Evolutionary conservation across 805 yeast species (phyloP), one percentile per base, ranked within the genome.

Genomic region (Jamesozyma lodderae): DNA sequence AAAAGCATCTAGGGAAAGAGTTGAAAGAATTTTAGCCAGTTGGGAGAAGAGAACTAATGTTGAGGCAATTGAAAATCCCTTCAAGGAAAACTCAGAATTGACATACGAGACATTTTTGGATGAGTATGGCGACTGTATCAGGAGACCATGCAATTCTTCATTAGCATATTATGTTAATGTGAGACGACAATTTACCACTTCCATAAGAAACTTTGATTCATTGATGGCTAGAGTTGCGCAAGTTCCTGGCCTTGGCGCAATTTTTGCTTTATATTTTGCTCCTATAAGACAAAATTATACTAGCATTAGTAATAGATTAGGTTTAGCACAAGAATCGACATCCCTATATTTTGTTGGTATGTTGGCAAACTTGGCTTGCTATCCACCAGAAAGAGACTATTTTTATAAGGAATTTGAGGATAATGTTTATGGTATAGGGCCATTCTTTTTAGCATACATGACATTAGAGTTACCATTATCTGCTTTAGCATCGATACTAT

Each of bases 331-430:
- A 56, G 83, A 82, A 51, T 70, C 79, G 3, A 64, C 80, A 17
- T 77, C 85, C 22, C 55, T 85, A 36, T 85, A 81, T 52, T 86
- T 77, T 55, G 77, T 78, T 34, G 95, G 95, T 1, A 73, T 85
- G 70, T 68, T 86, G 39, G 82, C 80, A 49, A 85, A 84, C 56
- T 66, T 85, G 52, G 73, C 88, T 1, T 68, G 81, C 13, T 86
- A 79, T 53, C 94, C 95, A 2, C 57, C 62, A 11, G 92, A 84
- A 49, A 65, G 88, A 43, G 71, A 79, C 47, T 72, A 79, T 32
- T 86, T 86, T 53, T 84, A 82, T 55, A 81, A 81, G 42, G 95
- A 86, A 50, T 77, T 76, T 47, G 72, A 71, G 43, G 95, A 85
- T 52, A 77, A 75, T 19, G 73, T 81, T 6, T 81, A 83, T 49